Evolutionary conservation across 208 protist species (phyloP).

Genomic region (Wallacemonas sp.): DNA sequence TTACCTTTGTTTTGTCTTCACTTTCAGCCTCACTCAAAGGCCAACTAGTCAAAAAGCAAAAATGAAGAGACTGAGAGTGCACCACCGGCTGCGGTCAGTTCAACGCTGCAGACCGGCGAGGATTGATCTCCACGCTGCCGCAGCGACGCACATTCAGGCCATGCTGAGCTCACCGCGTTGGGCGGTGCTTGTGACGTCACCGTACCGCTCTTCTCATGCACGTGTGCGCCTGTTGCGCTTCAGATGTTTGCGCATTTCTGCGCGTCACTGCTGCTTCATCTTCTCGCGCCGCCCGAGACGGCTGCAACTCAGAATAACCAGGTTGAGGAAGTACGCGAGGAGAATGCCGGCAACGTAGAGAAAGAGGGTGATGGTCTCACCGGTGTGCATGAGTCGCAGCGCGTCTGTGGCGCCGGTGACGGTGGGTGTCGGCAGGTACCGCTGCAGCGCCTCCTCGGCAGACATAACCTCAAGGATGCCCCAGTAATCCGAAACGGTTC

Average conservation of each 20-base stretch:
- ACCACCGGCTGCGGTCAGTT: too few relatives aligned
- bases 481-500: constrained; percentile 37
- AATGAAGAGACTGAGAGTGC: neutral
- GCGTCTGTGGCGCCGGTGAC: constrained; percentile 48
- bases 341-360: constrained; percentile 51
- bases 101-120: too few relatives aligned
- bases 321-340: constrained; percentile 43
- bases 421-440: constrained; percentile 46
- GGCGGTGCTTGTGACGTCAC: too few relatives aligned
- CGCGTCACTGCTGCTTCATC: constrained; percentile 1
- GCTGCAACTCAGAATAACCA: constrained; percentile 54
- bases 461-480: constrained; percentile 58
- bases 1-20: too few relatives aligned
- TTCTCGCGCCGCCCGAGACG: constrained; percentile 21
- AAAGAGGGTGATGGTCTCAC: constrained; percentile 42
- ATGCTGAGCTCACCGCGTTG: too few relatives aligned
- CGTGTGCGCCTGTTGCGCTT: too few relatives aligned
- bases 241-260: neutral
- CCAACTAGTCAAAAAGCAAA: too few relatives aligned
- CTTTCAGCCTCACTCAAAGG: too few relatives aligned
- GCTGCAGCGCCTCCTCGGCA: constrained; percentile 30
- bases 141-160: too few relatives aligned
- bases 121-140: too few relatives aligned
- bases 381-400: constrained; percentile 38
- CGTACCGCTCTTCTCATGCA: too few relatives aligned